Evolutionary conservation across 441 rosid genomes (phyloP).

Genomic region (Dalechampia spathulata): DNA sequence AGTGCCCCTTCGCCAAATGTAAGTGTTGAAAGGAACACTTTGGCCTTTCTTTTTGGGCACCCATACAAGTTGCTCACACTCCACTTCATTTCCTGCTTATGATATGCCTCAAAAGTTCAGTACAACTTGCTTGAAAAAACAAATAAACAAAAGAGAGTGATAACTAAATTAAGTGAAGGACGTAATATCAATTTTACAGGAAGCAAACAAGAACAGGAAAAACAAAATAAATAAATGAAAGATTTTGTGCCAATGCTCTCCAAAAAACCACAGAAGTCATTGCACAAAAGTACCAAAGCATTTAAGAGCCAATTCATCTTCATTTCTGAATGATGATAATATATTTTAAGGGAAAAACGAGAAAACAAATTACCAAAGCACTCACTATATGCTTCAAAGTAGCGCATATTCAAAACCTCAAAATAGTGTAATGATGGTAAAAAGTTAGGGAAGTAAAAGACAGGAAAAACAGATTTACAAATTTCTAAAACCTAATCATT

Average conservation of each 20-base stretch:
- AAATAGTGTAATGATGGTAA: background rate
- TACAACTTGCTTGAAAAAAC: slow-evolving; percentile 12
- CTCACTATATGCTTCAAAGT: background rate
- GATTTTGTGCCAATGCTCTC: background rate
- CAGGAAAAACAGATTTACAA: background rate
- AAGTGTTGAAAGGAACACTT: slow-evolving; percentile 79
- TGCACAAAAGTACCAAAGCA: background rate
- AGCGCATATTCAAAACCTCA: background rate
- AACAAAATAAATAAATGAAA: background rate
- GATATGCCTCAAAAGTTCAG: slow-evolving; percentile 29
- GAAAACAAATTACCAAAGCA: background rate
- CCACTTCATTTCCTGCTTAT: slow-evolving; percentile 91
- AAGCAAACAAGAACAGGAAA: background rate
- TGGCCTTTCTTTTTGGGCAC: slow-evolving; percentile 68
- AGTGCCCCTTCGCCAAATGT: slow-evolving; percentile 95
- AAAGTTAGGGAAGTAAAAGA: background rate
- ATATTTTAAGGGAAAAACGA: no score
- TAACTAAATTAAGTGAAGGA: slow-evolving; percentile 4
- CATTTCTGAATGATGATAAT: no score
- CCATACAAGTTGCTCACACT: slow-evolving; percentile 98
- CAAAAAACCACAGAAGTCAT: background rate
- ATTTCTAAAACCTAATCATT: background rate
- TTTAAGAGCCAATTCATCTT: background rate
- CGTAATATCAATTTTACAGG: slow-evolving; percentile 9
- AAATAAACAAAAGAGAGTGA: slow-evolving; percentile 3